phyloP scores from a whole-genome alignment of 345 rosid species.

The Rhodomyrtus tomentosa region DNA sequence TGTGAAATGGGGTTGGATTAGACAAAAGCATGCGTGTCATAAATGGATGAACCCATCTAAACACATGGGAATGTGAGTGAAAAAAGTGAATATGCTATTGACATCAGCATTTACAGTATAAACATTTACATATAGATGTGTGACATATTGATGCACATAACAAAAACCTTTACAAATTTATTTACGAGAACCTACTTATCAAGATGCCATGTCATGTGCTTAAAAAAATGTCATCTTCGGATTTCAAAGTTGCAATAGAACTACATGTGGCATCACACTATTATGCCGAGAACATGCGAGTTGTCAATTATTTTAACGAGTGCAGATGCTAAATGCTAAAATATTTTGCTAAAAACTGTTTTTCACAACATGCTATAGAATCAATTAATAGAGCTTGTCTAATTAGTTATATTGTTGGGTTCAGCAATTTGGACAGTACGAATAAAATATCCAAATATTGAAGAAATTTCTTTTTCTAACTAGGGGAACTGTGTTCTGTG shows the following conservation, averaged over 20 bases:
- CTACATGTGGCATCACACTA: background rate
- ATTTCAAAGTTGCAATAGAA: background rate
- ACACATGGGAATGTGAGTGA: background rate
- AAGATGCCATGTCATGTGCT: background rate
- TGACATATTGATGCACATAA: background rate
- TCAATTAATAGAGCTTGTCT: background rate
- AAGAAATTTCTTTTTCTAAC: background rate
- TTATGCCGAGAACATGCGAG: background rate
- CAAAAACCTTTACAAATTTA: background rate
- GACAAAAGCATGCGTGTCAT: background rate
- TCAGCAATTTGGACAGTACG: background rate
- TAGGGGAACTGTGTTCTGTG: background rate
- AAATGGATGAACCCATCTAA: background rate
- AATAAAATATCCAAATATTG: background rate
- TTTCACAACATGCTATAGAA: background rate
- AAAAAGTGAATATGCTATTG: background rate
- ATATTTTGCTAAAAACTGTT: background rate
- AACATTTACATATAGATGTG: background rate
- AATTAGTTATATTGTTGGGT: background rate
- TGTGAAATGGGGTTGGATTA: background rate
- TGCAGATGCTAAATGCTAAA: background rate
- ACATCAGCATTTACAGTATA: background rate
- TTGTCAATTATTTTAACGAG: background rate
- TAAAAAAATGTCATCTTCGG: background rate
- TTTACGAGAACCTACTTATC: background rate